Evolutionary conservation across 192 early-diverging fungal species (phyloP).

Genomic region (Coemansia furcata): DNA sequence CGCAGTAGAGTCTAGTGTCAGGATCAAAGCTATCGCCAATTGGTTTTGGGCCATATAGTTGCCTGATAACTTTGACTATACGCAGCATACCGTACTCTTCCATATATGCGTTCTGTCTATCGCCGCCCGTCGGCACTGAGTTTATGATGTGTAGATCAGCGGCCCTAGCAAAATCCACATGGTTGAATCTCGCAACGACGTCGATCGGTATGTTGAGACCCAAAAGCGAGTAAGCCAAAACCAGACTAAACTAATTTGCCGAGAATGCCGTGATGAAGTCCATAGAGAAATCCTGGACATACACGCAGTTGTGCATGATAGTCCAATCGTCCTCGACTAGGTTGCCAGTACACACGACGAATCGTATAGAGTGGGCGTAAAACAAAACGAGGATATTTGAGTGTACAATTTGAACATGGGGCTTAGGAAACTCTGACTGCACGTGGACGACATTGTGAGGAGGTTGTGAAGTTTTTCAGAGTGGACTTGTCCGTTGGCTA

Average conservation of each 20-base stretch:
- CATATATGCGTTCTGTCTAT: constrained; percentile 9
- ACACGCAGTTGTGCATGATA: constrained; percentile 30
- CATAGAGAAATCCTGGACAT: constrained; percentile 29
- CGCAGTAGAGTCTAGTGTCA: constrained; percentile 18
- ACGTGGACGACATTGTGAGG: neutral
- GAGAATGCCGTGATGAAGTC: neutral
- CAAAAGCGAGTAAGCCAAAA: constrained; percentile 25
- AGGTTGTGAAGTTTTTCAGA: neutral
- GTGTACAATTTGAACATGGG: constrained; percentile 30
- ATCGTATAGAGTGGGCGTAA: constrained; percentile 8
- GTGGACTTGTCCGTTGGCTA: neutral
- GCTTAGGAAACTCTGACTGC: constrained; percentile 10
- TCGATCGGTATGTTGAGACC: constrained; percentile 20
- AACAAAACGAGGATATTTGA: constrained; percentile 32
- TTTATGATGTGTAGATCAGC: constrained; percentile 13
- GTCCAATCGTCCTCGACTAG: constrained; percentile 29
- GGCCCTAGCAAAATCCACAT: constrained; percentile 25
- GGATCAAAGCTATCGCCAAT: constrained; percentile 1
- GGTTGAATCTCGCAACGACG: constrained; percentile 20
- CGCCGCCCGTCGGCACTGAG: constrained; percentile 21
- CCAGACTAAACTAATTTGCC: constrained; percentile 24
- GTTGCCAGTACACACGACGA: constrained; percentile 23
- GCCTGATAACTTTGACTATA: constrained; percentile 11
- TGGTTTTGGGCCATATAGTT: neutral
- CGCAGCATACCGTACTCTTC: constrained; percentile 22